A percentile compares a stretch with the other conserved stretches of the same genome.
Conservation (phyloP, 352 stramenopile genomes). For the Pythium oligandrum region DNA sequence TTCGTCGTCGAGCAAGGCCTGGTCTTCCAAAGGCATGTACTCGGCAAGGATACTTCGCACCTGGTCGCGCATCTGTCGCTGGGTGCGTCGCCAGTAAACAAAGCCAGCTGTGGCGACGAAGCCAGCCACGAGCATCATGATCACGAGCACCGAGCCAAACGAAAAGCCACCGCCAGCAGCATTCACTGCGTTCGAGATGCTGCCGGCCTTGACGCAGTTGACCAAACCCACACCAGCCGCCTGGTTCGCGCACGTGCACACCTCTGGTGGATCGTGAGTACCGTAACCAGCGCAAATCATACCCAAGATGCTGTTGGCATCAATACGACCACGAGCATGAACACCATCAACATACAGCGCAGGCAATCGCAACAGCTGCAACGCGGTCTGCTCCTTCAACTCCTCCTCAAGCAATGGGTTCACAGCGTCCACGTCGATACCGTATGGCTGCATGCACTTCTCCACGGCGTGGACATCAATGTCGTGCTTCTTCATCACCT, state of each 20-base stretch:
- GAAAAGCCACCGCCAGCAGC: slow-evolving; percentile 55
- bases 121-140: slow-evolving; percentile 77
- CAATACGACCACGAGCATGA: slow-evolving; percentile 89
- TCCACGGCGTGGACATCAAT: slow-evolving; percentile 87
- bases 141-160: slow-evolving; percentile 80
- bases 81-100: slow-evolving; percentile 90
- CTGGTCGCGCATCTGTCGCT: slow-evolving; percentile 93
- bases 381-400: slow-evolving; percentile 83
- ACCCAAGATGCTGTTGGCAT: slow-evolving; percentile 72
- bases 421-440: slow-evolving; percentile 74
- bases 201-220: slow-evolving; percentile 69
- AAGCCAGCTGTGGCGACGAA: slow-evolving; percentile 71
- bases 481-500: slow-evolving; percentile 86
- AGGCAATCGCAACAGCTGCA: slow-evolving; percentile 90
- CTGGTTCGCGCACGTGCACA: slow-evolving; percentile 75
- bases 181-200: slow-evolving; percentile 55
- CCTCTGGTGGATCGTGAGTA: slow-evolving; percentile 69
- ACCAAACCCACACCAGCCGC: slow-evolving; percentile 41
- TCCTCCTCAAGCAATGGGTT: slow-evolving; percentile 91
- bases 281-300: slow-evolving; percentile 87
- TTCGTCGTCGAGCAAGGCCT: slow-evolving; percentile 60
- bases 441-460: slow-evolving; percentile 92
- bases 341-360: slow-evolving; percentile 95
- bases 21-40: slow-evolving; percentile 95
- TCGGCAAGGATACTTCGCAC: slow-evolving; percentile 94